phyloP scores from a whole-genome alignment of 768 basidiomycete species.

The Podaxis sp. region DNA sequence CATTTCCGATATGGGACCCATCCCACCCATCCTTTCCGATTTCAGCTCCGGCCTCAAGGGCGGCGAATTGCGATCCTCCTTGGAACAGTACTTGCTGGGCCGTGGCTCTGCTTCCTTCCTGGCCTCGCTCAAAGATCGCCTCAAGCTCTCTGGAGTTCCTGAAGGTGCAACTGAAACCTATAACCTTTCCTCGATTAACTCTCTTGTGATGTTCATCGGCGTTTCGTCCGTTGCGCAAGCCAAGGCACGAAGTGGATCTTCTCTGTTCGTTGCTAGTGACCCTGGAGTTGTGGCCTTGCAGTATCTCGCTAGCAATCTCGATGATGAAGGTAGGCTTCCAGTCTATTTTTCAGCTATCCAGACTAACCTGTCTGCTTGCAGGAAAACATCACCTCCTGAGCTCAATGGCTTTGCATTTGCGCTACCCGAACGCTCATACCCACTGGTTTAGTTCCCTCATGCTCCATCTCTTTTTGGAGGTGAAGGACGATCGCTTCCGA shows the following conservation, averaged over 20 bases:
- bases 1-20: slow-evolving; percentile 87
- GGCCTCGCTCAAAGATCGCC: slow-evolving; percentile 74
- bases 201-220: slow-evolving; percentile 95
- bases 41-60: slow-evolving; percentile 81
- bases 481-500: slow-evolving; percentile 72
- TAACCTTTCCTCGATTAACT: slow-evolving; percentile 89
- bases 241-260: slow-evolving; percentile 79
- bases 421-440: slow-evolving; percentile 98
- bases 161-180: slow-evolving; percentile 61
- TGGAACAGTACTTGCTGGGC: slow-evolving; percentile 85
- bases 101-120: slow-evolving; percentile 73
- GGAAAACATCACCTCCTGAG: slow-evolving; percentile 95
- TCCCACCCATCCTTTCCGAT: slow-evolving; percentile 90
- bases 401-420: slow-evolving; percentile 91
- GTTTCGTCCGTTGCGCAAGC: slow-evolving; percentile 88
- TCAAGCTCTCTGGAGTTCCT: slow-evolving; percentile 50
- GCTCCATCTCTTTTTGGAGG: slow-evolving; percentile 82
- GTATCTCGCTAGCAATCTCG: slow-evolving; percentile 80
- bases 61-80: slow-evolving; percentile 72
- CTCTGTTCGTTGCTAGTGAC: slow-evolving; percentile 78
- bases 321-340: slow-evolving; percentile 77
- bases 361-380: slow-evolving; percentile 29
- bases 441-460: slow-evolving; percentile 96
- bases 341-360: not conserved
- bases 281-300: slow-evolving; percentile 84